Base-by-base conservation (phyloP, 345 rosid species). In the Boechera retrofracta region DNA sequence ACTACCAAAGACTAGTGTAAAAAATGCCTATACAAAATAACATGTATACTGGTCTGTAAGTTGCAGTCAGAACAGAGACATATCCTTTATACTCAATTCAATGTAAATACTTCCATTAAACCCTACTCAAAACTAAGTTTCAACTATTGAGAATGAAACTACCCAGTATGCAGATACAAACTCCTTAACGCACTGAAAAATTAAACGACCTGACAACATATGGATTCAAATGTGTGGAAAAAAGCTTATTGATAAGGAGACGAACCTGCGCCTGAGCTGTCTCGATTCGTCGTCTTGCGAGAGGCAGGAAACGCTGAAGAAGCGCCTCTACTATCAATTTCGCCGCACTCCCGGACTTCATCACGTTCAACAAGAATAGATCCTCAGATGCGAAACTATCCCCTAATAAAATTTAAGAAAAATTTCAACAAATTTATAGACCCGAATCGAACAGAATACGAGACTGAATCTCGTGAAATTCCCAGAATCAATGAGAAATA, bases 221-320 rank as follows among this genome's bases (percentile, higher is more conserved):
- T 49, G 13, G 73, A 61, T 48, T 60, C 76, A 57, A 36, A 75
- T 49, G 66, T 67, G 72, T 28, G 67, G 26, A 53, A 13, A 21
- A 28, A 72, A 58, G 5, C 1, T 47, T 10, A 11, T 29, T 11
- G 57, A 52, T 47, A 94, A 67, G 52, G 65, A 59, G 71, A 65
- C 63, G 29, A 78, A 72, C 98, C 96, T 95, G 99, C 71, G 96
- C 98, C 76, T 95, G 99, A 69, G 99, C 99, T 4, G 99, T 95
- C 83, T 95, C 98, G 71, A 95, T 92, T 73, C 97, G 96, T 21
- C 98, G 97, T 64, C 99, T 74, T 4, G 98, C 99, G 51, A 92
- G 96, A 26, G 99, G 99, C 9, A 95, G 89, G 74, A 95, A 95
- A 38, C 96, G 97, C 83, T 92, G 99, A 60, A 95, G 89, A 77